A percentile compares a stretch with the other conserved stretches of the same genome.
Conservation (phyloP, 257 asterid species). For the Capsicum baccatum region DNA sequence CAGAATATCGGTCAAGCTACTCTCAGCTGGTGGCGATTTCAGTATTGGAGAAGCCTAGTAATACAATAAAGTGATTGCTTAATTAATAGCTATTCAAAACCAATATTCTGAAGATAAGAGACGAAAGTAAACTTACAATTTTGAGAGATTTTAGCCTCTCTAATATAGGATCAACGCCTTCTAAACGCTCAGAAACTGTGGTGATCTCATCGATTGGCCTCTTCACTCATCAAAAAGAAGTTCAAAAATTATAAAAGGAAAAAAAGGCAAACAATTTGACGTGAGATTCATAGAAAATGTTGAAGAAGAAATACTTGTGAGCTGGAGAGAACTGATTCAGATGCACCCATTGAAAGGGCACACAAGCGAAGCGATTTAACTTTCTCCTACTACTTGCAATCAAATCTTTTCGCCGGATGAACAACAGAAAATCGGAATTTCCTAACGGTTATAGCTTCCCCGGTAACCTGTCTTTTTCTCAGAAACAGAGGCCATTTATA, state of each 20-base stretch:
- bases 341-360: slow-evolving; percentile 72
- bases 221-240: slow-evolving; percentile 32
- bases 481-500: slow-evolving; percentile 7
- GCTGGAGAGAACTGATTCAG: slow-evolving; percentile 74
- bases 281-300: neutral
- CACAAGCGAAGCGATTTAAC: neutral
- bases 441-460: slow-evolving; percentile 5
- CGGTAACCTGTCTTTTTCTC: neutral
- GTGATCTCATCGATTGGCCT: slow-evolving; percentile 73
- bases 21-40: slow-evolving; percentile 75
- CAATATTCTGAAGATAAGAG: neutral
- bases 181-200: slow-evolving; percentile 76
- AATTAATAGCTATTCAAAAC: neutral
- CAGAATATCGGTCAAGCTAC: slow-evolving; percentile 83
- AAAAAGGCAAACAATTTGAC: neutral
- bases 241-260: neutral
- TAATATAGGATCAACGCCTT: slow-evolving; percentile 69
- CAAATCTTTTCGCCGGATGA: neutral
- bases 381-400: neutral
- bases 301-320: slow-evolving; percentile 51
- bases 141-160: slow-evolving; percentile 79
- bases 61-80: neutral
- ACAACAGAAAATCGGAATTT: neutral
- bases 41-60: slow-evolving; percentile 76
- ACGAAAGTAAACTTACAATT: slow-evolving; percentile 56